Evolutionary conservation across 768 basidiomycete genomes (phyloP).

Genomic region (Mycena indigotica): DNA sequence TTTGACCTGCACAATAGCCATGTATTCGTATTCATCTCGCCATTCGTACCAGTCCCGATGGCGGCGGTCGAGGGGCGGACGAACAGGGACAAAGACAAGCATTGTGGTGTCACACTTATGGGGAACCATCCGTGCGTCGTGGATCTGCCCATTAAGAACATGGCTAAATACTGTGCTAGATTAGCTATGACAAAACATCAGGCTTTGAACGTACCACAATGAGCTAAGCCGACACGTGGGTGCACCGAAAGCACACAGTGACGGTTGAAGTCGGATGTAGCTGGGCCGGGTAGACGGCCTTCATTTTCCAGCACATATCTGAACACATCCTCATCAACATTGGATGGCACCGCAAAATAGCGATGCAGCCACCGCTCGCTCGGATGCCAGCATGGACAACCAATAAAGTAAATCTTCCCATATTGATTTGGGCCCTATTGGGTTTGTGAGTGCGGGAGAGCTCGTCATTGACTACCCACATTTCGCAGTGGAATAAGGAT

Average conservation of each 20-base stretch:
- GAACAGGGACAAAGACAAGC: conserved; percentile 7
- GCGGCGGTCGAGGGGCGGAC: not conserved
- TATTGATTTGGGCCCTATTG: conserved; percentile 5
- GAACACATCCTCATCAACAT: not conserved
- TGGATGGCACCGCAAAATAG: not conserved
- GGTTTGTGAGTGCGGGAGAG: no score
- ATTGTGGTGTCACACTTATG: not conserved
- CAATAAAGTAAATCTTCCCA: conserved; percentile 4
- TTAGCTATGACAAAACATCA: not conserved
- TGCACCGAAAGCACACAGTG: conserved; percentile 4
- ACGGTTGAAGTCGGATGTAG: not conserved
- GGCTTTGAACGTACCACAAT: conserved; percentile 13
- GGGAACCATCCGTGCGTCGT: not conserved
- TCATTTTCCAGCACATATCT: conserved; percentile 4
- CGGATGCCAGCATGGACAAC: conserved; percentile 5
- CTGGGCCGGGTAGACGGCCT: not conserved
- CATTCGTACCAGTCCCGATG: not conserved
- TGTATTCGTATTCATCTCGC: not conserved
- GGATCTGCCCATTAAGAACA: not conserved
- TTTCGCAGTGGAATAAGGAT: no score
- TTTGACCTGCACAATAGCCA: not conserved
- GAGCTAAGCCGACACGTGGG: not conserved
- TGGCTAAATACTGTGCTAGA: not conserved
- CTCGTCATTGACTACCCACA: no score
- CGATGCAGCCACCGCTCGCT: not conserved